Evolutionary conservation across 345 rosid genomes (phyloP), one percentile per base, ranked within the genome.

Genomic region (Lepidium didymum): DNA sequence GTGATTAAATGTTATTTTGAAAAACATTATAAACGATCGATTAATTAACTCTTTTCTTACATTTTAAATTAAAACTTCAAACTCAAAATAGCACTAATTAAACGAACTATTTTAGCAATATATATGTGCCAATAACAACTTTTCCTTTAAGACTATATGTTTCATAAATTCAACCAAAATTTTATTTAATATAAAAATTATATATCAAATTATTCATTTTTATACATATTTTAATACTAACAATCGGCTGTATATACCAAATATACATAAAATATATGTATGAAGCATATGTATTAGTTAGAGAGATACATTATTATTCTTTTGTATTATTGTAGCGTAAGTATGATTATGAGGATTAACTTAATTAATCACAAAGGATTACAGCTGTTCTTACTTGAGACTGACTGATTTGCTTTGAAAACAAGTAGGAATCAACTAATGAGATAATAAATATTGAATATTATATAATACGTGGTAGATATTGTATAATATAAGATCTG

Each of bases 331-430:
- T 33, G 40, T 54, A 19, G 36, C 76, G 40, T 64, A 16, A 72
- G 15, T 60, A 53, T 59, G 66, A n/a, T 42, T 61, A 67, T 50
- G 46, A 74, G 58, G 78, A 61, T 67, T 67, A 60, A 29, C 56
- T 62, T 23, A 36, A 55, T n/a, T 27, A 62, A 46, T 18, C 59
- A 54, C 65, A 36, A 68, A 68, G 65, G 69, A 21, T 46, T 31
- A 75, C 78, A 75, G 74, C 74, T 75, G 78, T 47, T 56, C 6
- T 55, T 40, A 15, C 35, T 18, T 29, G 61, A 31, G 69, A 13
- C 59, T 45, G 64, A 55, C 64, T 74, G 27, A 37, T 45, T 75
- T 44, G 69, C 59, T 68, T 75, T 61, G 64, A 62, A 55, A 47
- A 54, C 36, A 68, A 75, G 74, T 46, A 61, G 64, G 36, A 37